A percentile compares a stretch with the other conserved stretches of the same genome.
These are phyloP conservation scores for Entoloma clypeatum DNA, from an alignment of 1,284 basidiomycete genomes.

Conservation along the genomic window DNA sequence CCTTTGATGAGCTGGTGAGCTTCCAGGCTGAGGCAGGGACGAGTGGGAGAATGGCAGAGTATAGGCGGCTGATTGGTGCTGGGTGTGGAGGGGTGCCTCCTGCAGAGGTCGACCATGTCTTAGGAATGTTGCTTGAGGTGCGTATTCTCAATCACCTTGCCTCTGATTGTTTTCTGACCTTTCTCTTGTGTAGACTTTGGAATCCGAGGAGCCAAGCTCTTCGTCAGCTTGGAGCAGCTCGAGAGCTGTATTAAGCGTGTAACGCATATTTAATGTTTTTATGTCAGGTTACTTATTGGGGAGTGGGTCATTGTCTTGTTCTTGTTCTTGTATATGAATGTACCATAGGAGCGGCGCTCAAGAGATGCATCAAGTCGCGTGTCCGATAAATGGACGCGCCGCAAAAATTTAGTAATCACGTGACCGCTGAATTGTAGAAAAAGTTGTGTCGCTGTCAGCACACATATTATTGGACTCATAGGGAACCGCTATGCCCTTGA, in stretches of 20 bases:
- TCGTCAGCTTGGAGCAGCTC: slow-evolving; percentile 44
- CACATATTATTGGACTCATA: neutral
- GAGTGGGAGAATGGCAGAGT: slow-evolving; percentile 82
- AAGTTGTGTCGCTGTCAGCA: neutral
- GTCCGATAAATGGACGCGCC: too few species aligned
- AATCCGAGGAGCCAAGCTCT: slow-evolving; percentile 67
- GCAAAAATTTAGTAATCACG: slow-evolving; percentile 2
- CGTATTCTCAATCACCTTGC: slow-evolving; percentile 21
- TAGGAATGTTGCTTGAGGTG: slow-evolving; percentile 83
- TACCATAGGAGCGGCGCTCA: too few species aligned
- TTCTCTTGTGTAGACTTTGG: slow-evolving; percentile 50
- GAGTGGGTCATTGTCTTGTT: too few species aligned
- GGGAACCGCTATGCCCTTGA: slow-evolving; percentile 25
- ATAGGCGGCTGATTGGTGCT: slow-evolving; percentile 80
- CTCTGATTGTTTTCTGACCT: slow-evolving; percentile 7
- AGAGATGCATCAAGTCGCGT: too few species aligned
- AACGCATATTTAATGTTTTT: too few species aligned
- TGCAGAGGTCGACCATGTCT: slow-evolving; percentile 79
- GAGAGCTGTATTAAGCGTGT: slow-evolving; percentile 19
- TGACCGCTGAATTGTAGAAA: slow-evolving; percentile 10
- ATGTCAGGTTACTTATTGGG: too few species aligned
- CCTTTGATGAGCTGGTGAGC: slow-evolving; percentile 73
- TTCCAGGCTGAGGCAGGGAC: slow-evolving; percentile 89
- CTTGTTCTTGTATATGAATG: too few species aligned
- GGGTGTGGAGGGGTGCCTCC: slow-evolving; percentile 87